These are phyloP conservation scores for Aureobasidium vineae DNA, from an alignment of 2,329 filamentous ascomycete species.

Conservation along the genomic window DNA sequence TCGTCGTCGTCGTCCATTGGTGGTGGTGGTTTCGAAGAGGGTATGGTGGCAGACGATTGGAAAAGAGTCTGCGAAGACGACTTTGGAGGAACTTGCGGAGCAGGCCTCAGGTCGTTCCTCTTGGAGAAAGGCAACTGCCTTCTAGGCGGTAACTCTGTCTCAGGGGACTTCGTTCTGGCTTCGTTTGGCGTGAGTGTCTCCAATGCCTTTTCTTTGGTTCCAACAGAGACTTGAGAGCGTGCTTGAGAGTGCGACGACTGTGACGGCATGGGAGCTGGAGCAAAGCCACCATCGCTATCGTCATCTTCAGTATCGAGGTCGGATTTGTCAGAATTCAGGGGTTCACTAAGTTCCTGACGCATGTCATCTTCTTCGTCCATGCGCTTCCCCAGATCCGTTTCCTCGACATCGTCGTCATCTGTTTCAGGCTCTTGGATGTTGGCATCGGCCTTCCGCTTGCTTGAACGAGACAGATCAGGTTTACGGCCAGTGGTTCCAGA, in stretches of 20 bases:
- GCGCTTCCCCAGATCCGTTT: conserved; percentile 48
- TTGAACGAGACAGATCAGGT: conserved; percentile 34
- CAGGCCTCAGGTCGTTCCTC: background rate
- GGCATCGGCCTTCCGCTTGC: conserved; percentile 38
- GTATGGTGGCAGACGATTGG: background rate
- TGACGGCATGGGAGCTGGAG: conserved; percentile 27
- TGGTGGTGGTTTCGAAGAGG: background rate
- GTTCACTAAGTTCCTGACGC: conserved; percentile 28
- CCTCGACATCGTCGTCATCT: conserved; percentile 33
- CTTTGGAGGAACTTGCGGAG: background rate
- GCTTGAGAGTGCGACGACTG: conserved; percentile 17
- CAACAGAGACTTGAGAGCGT: background rate
- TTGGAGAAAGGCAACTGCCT: conserved; percentile 50
- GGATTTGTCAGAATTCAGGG: conserved; percentile 30
- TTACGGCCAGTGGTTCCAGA: conserved; percentile 27
- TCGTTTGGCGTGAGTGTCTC: background rate
- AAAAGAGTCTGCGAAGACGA: background rate
- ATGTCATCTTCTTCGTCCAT: conserved; percentile 40
- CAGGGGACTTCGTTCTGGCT: background rate
- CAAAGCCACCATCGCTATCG: conserved; percentile 31
- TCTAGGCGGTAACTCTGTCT: conserved; percentile 36
- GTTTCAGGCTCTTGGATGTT: conserved; percentile 28
- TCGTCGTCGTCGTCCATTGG: conserved; percentile 34
- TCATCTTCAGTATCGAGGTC: conserved; percentile 34
- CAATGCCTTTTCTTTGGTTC: background rate